These are phyloP conservation scores for Yamadazyma jaroonii DNA, from an alignment of 1,139 yeast genomes.

Conservation along the genomic window DNA sequence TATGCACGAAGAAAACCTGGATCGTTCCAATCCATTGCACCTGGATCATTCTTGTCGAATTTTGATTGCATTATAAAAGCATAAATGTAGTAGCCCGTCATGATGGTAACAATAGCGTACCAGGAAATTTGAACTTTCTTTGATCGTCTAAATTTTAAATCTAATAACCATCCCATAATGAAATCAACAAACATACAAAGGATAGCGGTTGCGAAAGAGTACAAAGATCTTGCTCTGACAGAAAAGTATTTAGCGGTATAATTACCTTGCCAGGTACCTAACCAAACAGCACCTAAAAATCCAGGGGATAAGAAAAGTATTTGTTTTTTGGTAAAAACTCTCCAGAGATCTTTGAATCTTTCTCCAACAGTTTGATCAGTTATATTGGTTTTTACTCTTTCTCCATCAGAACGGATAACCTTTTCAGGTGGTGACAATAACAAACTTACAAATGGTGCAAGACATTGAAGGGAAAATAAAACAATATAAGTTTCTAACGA, in stretches of 20 bases:
- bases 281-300: slow-evolving; percentile 15
- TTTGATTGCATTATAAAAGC: slow-evolving; percentile 16
- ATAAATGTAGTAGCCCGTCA: slow-evolving; percentile 16
- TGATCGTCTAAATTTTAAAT: slow-evolving; percentile 10
- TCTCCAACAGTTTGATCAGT: too few species aligned
- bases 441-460: too few species aligned
- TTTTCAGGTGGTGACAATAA: too few species aligned
- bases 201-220: slow-evolving; percentile 18
- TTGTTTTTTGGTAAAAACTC: slow-evolving; percentile 11
- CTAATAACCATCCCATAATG: slow-evolving; percentile 14
- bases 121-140: slow-evolving; percentile 13
- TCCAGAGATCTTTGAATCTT: slow-evolving; percentile 3
- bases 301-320: slow-evolving; percentile 8
- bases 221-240: slow-evolving; percentile 20
- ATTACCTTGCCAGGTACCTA: slow-evolving; percentile 19
- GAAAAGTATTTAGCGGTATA: slow-evolving; percentile 19
- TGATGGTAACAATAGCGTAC: slow-evolving; percentile 9
- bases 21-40: slow-evolving; percentile 18
- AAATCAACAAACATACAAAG: slow-evolving; percentile 14
- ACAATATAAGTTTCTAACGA: too few species aligned
- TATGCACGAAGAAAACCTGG: slow-evolving; percentile 15
- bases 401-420: too few species aligned
- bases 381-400: too few species aligned
- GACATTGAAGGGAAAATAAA: too few species aligned
- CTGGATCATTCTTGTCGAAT: slow-evolving; percentile 11